Percentiles rank a stretch among this genome's conserved stretches.
These are phyloP conservation scores for Hyphochytrium catenoides DNA, from an alignment of 352 stramenopile species.

Conservation along the genomic window DNA sequence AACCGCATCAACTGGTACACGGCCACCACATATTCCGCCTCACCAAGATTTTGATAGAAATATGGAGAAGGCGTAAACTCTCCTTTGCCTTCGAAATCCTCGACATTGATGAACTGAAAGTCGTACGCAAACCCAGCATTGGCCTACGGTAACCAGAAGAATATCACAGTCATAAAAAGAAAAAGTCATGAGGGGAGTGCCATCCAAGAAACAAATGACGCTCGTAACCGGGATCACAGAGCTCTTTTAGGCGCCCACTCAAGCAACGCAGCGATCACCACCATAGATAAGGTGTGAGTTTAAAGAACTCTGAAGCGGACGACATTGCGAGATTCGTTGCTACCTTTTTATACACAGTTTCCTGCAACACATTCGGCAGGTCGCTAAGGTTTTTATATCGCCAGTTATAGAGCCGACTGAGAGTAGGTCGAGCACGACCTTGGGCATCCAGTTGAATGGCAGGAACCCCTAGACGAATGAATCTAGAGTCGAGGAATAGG, in stretches of 20 bases:
- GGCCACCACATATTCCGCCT: conserved; percentile 78
- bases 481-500: no score
- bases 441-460: background rate
- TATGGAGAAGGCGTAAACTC: conserved; percentile 43
- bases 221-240: no score
- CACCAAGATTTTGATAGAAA: conserved; percentile 80
- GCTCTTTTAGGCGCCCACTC: no score
- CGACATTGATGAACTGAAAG: conserved; percentile 71
- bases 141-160: conserved; percentile 23
- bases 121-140: conserved; percentile 70
- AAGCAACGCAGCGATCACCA: no score
- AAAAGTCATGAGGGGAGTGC: no score
- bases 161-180: no score
- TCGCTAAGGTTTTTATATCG: conserved; percentile 34
- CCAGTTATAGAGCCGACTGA: conserved; percentile 9
- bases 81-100: conserved; percentile 16
- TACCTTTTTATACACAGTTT: no score
- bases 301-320: no score
- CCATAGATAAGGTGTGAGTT: no score
- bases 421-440: conserved; percentile 2
- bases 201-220: no score
- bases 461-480: no score
- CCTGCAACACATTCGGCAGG: conserved; percentile 21
- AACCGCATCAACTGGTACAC: conserved; percentile 76
- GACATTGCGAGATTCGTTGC: no score